These are phyloP conservation scores for Psilocybe cyanescens DNA, from an alignment of 768 basidiomycete species.

Conservation along the genomic window DNA sequence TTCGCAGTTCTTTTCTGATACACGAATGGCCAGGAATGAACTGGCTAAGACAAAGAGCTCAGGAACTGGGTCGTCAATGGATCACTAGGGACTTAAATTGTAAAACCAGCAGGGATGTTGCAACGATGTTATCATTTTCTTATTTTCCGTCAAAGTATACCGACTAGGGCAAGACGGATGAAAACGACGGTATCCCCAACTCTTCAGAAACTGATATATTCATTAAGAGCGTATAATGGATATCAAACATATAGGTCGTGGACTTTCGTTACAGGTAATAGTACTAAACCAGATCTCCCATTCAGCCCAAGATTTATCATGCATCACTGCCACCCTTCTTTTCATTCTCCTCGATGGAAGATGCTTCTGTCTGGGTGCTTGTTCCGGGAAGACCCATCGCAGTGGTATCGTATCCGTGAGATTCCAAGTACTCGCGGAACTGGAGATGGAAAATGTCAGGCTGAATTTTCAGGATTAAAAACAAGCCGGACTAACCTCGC, in stretches of 20 bases:
- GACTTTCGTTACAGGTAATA: neutral
- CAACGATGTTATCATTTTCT: neutral
- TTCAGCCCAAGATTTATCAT: neutral
- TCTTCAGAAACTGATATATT: neutral
- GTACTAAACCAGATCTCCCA: neutral
- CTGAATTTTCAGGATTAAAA: neutral
- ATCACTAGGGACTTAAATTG: conserved; percentile 42
- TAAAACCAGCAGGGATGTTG: neutral
- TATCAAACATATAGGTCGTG: neutral
- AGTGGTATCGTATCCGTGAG: conserved; percentile 77
- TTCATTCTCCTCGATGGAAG: conserved; percentile 28
- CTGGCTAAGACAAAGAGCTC: conserved; percentile 58
- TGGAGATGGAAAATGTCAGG: conserved; percentile 25
- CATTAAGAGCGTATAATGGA: neutral
- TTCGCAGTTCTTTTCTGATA: neutral
- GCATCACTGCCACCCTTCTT: conserved; percentile 8
- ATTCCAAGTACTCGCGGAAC: conserved; percentile 85
- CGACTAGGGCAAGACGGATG: neutral
- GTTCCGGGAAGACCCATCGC: conserved; percentile 60
- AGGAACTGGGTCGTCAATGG: conserved; percentile 52
- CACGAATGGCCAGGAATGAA: conserved; percentile 50
- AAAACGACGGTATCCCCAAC: no score
- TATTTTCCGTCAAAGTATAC: neutral
- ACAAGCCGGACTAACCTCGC: conserved; percentile 42
- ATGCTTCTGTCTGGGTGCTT: conserved; percentile 20